Conservation (phyloP, 2,329 filamentous ascomycete species). For the Emmonsiellopsis sp. region DNA sequence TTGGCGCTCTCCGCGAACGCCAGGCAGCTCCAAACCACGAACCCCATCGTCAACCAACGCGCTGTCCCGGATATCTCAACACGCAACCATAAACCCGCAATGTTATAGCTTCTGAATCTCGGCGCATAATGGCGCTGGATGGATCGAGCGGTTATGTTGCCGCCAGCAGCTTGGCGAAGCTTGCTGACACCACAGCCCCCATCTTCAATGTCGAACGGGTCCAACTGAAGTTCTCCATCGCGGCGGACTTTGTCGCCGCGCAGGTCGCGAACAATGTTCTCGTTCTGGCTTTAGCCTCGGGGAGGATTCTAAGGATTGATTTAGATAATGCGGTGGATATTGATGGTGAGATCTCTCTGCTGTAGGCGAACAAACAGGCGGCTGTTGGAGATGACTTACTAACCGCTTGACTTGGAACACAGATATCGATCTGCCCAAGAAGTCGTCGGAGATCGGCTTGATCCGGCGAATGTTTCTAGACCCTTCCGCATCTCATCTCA, state of each 20-base stretch:
- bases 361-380: background rate
- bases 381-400: background rate
- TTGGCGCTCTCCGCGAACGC: background rate
- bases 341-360: conserved; percentile 52
- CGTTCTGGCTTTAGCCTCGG: conserved; percentile 82
- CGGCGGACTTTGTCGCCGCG: conserved; percentile 90
- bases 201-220: conserved; percentile 94
- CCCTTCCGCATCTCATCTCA: conserved; percentile 86
- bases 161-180: conserved; percentile 52
- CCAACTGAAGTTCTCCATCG: conserved; percentile 86
- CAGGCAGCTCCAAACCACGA: background rate
- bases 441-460: conserved; percentile 78
- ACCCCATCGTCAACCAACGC: background rate
- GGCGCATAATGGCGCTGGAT: conserved; percentile 59
- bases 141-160: conserved; percentile 63
- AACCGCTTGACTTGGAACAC: conserved; percentile 1
- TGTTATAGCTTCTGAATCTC: conserved; percentile 8
- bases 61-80: background rate
- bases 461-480: conserved; percentile 97
- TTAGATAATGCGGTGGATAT: conserved; percentile 90
- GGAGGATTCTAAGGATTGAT: conserved; percentile 88
- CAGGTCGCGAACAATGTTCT: conserved; percentile 97
- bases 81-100: conserved; percentile 4
- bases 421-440: conserved; percentile 97
- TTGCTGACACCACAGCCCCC: conserved; percentile 57